Evolutionary conservation across 805 yeast genomes (phyloP), one percentile per base, ranked within the genome.

Genomic region (Saccharomycopsis lassenensis): DNA sequence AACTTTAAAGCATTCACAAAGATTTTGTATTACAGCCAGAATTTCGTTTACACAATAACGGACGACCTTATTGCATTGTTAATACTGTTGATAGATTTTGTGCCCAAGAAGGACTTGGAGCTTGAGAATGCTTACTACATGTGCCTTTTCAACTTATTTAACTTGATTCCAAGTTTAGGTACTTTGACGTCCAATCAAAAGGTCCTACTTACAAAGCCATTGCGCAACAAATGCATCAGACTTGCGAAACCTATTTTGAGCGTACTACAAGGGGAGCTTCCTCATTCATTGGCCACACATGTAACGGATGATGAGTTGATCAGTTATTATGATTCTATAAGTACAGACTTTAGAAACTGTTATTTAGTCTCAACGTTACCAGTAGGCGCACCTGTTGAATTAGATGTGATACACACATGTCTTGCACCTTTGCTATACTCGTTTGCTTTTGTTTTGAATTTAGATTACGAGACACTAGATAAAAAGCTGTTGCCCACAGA

Each of bases 351-450:
- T 21, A 12, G 19, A 18, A 21, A 14, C 8, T 37, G 22, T 23
- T 22, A 25, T n/a, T 4, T 7, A 7, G 12, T 4, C 17, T 17
- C 26, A 20, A 37, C 41, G 4, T 28, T 37, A 23, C 41, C 41
- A 14, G 12, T 17, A 21, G 16, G 21, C 17, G 23, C 34, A 4
- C 43, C 43, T 4, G 27, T 24, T 5, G 19, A 18, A 5, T 24
- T 39, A 27, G 4, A 10, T 5, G 14, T 21, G 15, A 16, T 40
- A 5, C 36, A 37, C 3, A 22, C 7, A 3, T 30, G 15, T 27
- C 30, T 40, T 10, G 40, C 43, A 5, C 24, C 43, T 8, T 29
- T 40, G 15, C 14, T 40, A 4, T 40, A 40, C 21, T 26, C 40
- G 7, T 31, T 36, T n/a, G 31, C 37, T 7, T 36, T 23, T 20